A percentile compares a stretch with the other conserved stretches of the same genome.
phyloP scores from a whole-genome alignment of 1,139 yeast genomes.

The Sugiyamaella sp. region DNA sequence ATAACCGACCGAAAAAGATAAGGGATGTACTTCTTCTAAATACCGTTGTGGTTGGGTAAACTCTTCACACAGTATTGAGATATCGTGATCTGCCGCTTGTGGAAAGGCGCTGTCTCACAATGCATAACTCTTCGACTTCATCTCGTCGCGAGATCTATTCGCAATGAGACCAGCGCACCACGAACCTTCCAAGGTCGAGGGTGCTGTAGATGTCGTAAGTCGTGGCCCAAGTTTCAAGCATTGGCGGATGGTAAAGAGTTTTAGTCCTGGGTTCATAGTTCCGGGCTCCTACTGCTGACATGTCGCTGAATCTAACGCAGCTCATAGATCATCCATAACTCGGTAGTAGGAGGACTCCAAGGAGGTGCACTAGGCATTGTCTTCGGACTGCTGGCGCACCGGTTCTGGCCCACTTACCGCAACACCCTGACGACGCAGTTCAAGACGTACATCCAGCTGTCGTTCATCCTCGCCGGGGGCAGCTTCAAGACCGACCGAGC shows the following conservation, averaged over 20 bases:
- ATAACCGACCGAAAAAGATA: too few relatives aligned
- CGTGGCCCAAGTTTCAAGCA: too few relatives aligned
- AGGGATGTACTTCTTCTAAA: too few relatives aligned
- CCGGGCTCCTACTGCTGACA: too few relatives aligned
- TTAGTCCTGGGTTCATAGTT: neutral
- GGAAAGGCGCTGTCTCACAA: too few relatives aligned
- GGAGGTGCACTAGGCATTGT: conserved; percentile 36
- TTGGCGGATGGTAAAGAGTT: too few relatives aligned
- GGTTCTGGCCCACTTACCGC: conserved; percentile 36
- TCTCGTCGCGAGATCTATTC: too few relatives aligned
- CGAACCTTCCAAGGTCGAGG: conserved; percentile 37
- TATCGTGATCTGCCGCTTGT: too few relatives aligned
- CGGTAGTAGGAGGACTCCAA: conserved; percentile 33
- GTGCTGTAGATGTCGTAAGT: conserved; percentile 39
- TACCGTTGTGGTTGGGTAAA: too few relatives aligned
- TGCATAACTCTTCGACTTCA: too few relatives aligned
- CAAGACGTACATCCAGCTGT: conserved; percentile 36
- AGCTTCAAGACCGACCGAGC: conserved; percentile 36
- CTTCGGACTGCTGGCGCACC: conserved; percentile 32
- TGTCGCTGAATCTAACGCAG: too few relatives aligned
- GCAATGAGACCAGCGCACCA: conserved; percentile 41
- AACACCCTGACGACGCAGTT: conserved; percentile 35
- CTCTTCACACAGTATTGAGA: too few relatives aligned
- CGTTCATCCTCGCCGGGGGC: conserved; percentile 37
- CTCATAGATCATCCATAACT: conserved; percentile 35